These are phyloP conservation scores for Anacardium occidentale DNA, from an alignment of 345 rosid species.

Conservation along the genomic window DNA sequence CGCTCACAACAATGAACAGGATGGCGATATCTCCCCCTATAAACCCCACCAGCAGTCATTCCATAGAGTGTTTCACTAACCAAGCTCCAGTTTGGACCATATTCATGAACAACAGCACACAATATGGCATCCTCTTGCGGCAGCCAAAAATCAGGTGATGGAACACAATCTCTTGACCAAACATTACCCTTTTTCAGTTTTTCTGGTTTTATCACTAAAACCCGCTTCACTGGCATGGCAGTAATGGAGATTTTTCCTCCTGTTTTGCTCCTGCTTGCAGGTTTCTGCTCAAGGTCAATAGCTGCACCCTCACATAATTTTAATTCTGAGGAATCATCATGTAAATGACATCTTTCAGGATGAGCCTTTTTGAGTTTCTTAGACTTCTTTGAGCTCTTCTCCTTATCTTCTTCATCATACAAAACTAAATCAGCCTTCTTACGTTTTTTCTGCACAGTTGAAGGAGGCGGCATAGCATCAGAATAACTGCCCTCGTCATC, in stretches of 20 bases:
- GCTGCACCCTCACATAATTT: conserved; percentile 37
- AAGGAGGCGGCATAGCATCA: conserved; percentile 47
- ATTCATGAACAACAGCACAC: conserved; percentile 98
- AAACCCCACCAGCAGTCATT: conserved; percentile 92
- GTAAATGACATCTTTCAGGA: conserved; percentile 30
- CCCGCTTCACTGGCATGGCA: conserved; percentile 78
- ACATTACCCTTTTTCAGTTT: conserved; percentile 85
- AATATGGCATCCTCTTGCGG: conserved; percentile 96
- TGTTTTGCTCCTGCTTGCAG: conserved; percentile 60
- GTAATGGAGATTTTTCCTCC: conserved; percentile 80
- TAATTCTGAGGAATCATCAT: conserved; percentile 40
- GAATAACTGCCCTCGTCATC: conserved; percentile 51
- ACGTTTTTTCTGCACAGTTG: conserved; percentile 53
- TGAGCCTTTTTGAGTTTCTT: conserved; percentile 63
- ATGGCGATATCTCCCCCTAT: conserved; percentile 91
- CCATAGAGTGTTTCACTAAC: conserved; percentile 76
- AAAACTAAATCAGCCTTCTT: conserved; percentile 51
- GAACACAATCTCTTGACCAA: conserved; percentile 93
- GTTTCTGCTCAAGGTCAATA: conserved; percentile 65
- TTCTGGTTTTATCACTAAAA: conserved; percentile 80
- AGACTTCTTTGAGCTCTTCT: conserved; percentile 57
- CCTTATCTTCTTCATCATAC: conserved; percentile 49
- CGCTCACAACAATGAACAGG: conserved; percentile 95
- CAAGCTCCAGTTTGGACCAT: conserved; percentile 91
- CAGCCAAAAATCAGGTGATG: conserved; percentile 89